Base-by-base conservation (phyloP, 2,329 filamentous ascomycete species). In the Penicillium crustosum region DNA sequence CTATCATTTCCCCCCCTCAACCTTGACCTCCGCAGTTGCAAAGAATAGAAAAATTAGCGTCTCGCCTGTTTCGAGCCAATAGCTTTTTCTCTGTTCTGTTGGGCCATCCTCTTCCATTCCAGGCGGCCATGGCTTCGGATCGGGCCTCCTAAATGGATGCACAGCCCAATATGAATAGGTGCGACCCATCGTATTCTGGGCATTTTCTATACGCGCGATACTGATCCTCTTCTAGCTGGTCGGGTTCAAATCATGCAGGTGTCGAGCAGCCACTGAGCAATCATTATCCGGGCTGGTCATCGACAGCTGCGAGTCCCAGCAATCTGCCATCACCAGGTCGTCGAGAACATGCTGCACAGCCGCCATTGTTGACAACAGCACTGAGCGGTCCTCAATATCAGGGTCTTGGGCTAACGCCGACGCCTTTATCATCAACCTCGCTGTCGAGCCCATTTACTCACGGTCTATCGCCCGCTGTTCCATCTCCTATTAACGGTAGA, bases 381-480 rank as follows among this genome's bases (percentile, higher is more conserved):
- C 70, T 77, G 56, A 72, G 63, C 60, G 71, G 68, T 55, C 65
- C 70, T 65, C 75, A 76, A 45, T 73, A 69, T 45, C 74, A 76
- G 57, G 68, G 70, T 27, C 64, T 70, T 29, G 71, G 68, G 39
- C 56, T 72, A 56, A 67, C 66, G 38, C 69, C 70, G 21, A 78
- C 76, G 15, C 77, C 77, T 55, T 64, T 75, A 35, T 78, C 77
- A 13, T 72, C 76, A 7, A 77, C 75, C n/a, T 75, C 76, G 33
- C 65, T 78, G 38, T 77, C 76, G 27, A 78, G 75, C 49, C 77
- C 77, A 7, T 79, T 79, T 60, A 78, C 72, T 8, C 74, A 72
- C 56, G 62, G 65, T 58, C 66, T 70, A 51, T 75, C 77, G 47
- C 70, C 76, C 13, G 74, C 70, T 43, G 66, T 76, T 36, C 59